A percentile compares a stretch with the other conserved stretches of the same genome.
Evolutionary conservation across 345 rosid genomes (phyloP).

Genomic region (Carallia pectinifolia): DNA sequence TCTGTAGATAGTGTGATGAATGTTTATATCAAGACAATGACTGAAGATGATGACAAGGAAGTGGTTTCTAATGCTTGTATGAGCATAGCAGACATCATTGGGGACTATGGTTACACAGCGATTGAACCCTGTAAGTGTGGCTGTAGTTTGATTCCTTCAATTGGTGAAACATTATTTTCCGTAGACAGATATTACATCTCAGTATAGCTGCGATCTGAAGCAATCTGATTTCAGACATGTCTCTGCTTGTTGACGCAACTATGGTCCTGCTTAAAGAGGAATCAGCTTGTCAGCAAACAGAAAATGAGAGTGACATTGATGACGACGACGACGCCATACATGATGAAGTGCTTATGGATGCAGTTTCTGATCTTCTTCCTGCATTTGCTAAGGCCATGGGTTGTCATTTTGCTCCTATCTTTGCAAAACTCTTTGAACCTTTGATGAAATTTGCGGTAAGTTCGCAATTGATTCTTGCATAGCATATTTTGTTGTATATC

Average conservation of each 20-base stretch:
- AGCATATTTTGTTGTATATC: conserved; percentile 8
- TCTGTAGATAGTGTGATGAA: conserved; percentile 73
- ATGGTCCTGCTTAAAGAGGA: conserved; percentile 73
- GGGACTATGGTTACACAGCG: conserved; percentile 75
- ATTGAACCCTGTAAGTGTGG: conserved; percentile 79
- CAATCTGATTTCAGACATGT: conserved; percentile 53
- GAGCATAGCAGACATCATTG: conserved; percentile 75
- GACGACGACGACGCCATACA: conserved; percentile 72
- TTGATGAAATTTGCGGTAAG: conserved; percentile 93
- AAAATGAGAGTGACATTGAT: conserved; percentile 76
- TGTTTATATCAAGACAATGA: conserved; percentile 73
- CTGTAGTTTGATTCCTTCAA: conserved; percentile 5
- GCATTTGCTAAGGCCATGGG: conserved; percentile 98
- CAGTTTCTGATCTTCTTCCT: conserved; percentile 96
- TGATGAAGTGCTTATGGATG: conserved; percentile 98
- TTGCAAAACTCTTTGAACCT: conserved; percentile 83
- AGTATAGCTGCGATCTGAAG: conserved; percentile 6
- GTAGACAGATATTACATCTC: conserved; percentile 7
- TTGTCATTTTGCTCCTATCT: conserved; percentile 79
- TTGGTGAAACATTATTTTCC: background rate
- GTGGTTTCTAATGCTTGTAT: conserved; percentile 96
- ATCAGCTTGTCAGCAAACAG: conserved; percentile 80
- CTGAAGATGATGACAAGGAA: conserved; percentile 94
- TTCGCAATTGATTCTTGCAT: conserved; percentile 11
- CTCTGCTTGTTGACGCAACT: conserved; percentile 76